These are phyloP conservation scores for Acorus calamus DNA, from an alignment of 106 monocot genomes.

Conservation along the genomic window DNA sequence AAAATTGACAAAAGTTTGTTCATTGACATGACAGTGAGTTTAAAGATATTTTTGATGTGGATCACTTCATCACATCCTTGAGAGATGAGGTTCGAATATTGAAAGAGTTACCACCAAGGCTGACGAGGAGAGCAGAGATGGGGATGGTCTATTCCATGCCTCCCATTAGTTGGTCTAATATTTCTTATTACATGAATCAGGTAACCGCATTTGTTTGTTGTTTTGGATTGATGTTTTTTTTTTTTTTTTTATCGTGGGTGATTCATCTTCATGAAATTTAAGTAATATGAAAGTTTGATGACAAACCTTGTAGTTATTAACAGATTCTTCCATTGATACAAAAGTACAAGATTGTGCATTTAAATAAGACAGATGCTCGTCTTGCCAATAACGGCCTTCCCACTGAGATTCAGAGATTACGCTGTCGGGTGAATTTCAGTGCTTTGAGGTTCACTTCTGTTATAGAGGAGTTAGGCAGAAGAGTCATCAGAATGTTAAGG, in stretches of 20 bases:
- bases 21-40: conserved; percentile 52
- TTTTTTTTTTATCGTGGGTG: background rate
- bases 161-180: conserved; percentile 91
- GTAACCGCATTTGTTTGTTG: conserved; percentile 18
- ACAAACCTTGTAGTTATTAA: background rate
- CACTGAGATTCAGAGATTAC: conserved; percentile 70
- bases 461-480: conserved; percentile 77
- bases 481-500: conserved; percentile 50
- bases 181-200: conserved; percentile 76
- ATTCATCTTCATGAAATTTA: background rate
- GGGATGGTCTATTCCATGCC: conserved; percentile 71
- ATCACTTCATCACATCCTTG: conserved; percentile 81
- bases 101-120: conserved; percentile 77
- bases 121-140: conserved; percentile 54
- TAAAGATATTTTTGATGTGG: conserved; percentile 94
- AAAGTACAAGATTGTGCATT: conserved; percentile 69
- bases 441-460: conserved; percentile 75
- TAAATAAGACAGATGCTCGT: conserved; percentile 86
- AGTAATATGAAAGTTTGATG: background rate
- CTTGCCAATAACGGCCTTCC: conserved; percentile 92
- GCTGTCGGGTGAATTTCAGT: conserved; percentile 72
- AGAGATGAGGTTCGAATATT: conserved; percentile 88
- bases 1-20: background rate
- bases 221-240: background rate
- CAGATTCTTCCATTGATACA: conserved; percentile 89